Evolutionary conservation across 176 grass and related monocot genomes (phyloP).

Genomic region (Dendrocalamus sinicus): DNA sequence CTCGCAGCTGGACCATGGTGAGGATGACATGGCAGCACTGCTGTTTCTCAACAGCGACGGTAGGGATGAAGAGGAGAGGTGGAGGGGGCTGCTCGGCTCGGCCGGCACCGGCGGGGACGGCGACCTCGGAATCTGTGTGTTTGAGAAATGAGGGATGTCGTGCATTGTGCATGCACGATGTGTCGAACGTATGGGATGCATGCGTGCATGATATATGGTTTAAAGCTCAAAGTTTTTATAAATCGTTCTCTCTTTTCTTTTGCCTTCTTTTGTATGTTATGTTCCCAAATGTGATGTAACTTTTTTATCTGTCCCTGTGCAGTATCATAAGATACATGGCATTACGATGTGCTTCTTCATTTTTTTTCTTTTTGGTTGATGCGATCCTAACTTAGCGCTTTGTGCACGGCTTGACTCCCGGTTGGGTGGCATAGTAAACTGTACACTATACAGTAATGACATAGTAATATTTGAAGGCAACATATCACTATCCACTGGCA

Average conservation of each 20-base stretch:
- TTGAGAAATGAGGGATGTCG: constrained; percentile 48
- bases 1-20: constrained; percentile 45
- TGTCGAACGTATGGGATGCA: neutral
- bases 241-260: neutral
- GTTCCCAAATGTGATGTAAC: constrained; percentile 56
- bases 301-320: constrained; percentile 45
- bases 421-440: neutral
- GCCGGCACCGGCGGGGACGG: constrained; percentile 35
- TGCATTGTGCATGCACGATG: constrained; percentile 6
- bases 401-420: neutral
- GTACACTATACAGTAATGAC: neutral
- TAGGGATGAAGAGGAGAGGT: constrained; percentile 56
- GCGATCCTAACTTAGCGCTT: neutral
- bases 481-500: neutral
- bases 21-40: constrained; percentile 57
- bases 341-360: constrained; percentile 9
- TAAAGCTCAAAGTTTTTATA: constrained; percentile 56
- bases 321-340: constrained; percentile 53
- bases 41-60: constrained; percentile 60
- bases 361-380: neutral
- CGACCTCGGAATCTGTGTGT: constrained; percentile 60
- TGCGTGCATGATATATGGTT: constrained; percentile 46
- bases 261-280: constrained; percentile 36
- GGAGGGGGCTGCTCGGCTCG: constrained; percentile 51
- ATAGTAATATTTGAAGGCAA: neutral